Conservation (phyloP, 768 basidiomycete species). For the Pisolithus marmoratus region DNA sequence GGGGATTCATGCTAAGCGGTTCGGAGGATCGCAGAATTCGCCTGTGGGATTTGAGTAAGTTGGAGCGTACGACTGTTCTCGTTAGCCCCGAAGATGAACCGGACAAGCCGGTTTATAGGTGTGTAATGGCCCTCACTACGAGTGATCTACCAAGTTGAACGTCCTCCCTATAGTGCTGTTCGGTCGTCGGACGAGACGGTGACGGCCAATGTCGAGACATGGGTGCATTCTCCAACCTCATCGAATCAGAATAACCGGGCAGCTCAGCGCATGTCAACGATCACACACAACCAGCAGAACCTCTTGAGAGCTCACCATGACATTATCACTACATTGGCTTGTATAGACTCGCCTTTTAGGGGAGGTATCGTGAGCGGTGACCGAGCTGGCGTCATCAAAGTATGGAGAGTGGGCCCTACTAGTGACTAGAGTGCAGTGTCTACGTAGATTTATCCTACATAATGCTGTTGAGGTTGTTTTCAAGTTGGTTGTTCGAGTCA, state of each 20-base stretch:
- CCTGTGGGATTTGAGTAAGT: conserved; percentile 77
- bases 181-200: conserved; percentile 37
- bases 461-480: too few relatives aligned
- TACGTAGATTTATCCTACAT: conserved; percentile 4
- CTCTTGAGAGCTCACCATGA: conserved; percentile 87
- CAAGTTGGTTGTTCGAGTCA: too few relatives aligned
- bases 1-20: conserved; percentile 80
- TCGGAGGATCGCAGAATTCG: conserved; percentile 87
- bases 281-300: conserved; percentile 79
- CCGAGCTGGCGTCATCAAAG: conserved; percentile 82
- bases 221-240: conserved; percentile 39
- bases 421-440: conserved; percentile 28
- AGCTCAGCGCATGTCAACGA: conserved; percentile 68
- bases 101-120: conserved; percentile 79
- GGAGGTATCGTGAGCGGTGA: conserved; percentile 93
- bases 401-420: conserved; percentile 69
- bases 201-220: conserved; percentile 58
- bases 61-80: conserved; percentile 71
- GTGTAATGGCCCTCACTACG: conserved; percentile 2
- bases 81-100: conserved; percentile 73
- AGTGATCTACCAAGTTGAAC: too few relatives aligned
- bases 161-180: conserved; percentile 19
- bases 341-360: conserved; percentile 89
- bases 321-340: conserved; percentile 77
- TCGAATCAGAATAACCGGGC: conserved; percentile 58